These are phyloP conservation scores for Phlegmacium glaucopus DNA, from an alignment of 768 basidiomycete species.

Conservation along the genomic window DNA sequence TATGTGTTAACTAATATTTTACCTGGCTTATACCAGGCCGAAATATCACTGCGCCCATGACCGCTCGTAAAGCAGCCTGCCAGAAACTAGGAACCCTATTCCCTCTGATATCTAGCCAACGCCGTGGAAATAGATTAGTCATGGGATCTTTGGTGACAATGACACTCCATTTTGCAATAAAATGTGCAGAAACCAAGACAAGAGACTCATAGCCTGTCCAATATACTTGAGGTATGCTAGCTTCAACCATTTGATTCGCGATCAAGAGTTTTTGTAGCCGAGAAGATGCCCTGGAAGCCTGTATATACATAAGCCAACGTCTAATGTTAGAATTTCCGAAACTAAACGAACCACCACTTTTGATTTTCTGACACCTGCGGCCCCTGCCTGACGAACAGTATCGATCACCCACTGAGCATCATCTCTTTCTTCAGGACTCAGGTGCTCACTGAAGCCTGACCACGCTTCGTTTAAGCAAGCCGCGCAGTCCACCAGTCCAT, in stretches of 20 bases:
- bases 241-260: slow-evolving; percentile 35
- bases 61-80: slow-evolving; percentile 68
- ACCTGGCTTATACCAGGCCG: slow-evolving; percentile 77
- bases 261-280: slow-evolving; percentile 4
- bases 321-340: background rate
- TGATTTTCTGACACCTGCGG: slow-evolving; percentile 35
- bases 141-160: slow-evolving; percentile 42
- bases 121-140: slow-evolving; percentile 55
- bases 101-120: slow-evolving; percentile 78
- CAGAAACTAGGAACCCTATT: slow-evolving; percentile 57
- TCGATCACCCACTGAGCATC: slow-evolving; percentile 33
- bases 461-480: slow-evolving; percentile 43
- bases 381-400: slow-evolving; percentile 31
- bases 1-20: slow-evolving; percentile 14
- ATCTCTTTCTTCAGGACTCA: slow-evolving; percentile 26
- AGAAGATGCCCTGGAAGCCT: slow-evolving; percentile 5
- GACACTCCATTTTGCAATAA: slow-evolving; percentile 55
- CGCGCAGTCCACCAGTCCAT: slow-evolving; percentile 40
- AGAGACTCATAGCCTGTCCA: slow-evolving; percentile 63
- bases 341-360: slow-evolving; percentile 33
- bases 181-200: slow-evolving; percentile 53
- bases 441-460: slow-evolving; percentile 22
- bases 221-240: slow-evolving; percentile 53
- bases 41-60: slow-evolving; percentile 62
- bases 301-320: background rate